Evolutionary conservation across 1,284 basidiomycete genomes (phyloP).

Genomic region (Apiotrichum brassicae): DNA sequence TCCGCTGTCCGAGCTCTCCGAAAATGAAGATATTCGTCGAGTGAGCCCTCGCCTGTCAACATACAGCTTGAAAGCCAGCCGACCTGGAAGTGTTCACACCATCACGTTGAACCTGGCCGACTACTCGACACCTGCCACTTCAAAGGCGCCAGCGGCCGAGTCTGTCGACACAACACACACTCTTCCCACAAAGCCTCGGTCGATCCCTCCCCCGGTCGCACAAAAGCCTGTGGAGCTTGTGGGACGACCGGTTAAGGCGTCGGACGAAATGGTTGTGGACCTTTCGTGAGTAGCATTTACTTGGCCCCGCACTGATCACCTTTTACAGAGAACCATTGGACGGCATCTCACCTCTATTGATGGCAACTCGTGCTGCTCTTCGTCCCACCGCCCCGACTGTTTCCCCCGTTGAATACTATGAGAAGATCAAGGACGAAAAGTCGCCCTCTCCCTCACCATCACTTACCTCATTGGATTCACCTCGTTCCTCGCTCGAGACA

Average conservation of each 20-base stretch:
- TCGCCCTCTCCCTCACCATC: slow-evolving; percentile 7
- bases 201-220: neutral
- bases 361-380: slow-evolving; percentile 26
- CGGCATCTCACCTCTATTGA: slow-evolving; percentile 21
- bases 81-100: slow-evolving; percentile 33
- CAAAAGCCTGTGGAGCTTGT: slow-evolving; percentile 6
- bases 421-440: neutral
- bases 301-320: slow-evolving; percentile 1
- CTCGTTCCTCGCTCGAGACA: slow-evolving; percentile 24
- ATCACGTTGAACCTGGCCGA: slow-evolving; percentile 42
- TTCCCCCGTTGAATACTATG: neutral
- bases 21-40: slow-evolving; percentile 17
- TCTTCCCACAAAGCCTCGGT: slow-evolving; percentile 6
- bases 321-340: slow-evolving; percentile 8
- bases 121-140: slow-evolving; percentile 16
- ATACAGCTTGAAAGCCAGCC: slow-evolving; percentile 17
- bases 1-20: slow-evolving; percentile 18
- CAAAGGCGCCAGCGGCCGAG: neutral
- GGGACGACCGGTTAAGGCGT: neutral
- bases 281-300: slow-evolving; percentile 9
- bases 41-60: slow-evolving; percentile 13
- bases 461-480: slow-evolving; percentile 9
- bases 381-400: slow-evolving; percentile 17
- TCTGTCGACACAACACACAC: neutral
- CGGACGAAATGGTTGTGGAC: slow-evolving; percentile 7